Conservation (phyloP, 2,329 filamentous ascomycete genomes). For the Colletotrichum tropicale region DNA sequence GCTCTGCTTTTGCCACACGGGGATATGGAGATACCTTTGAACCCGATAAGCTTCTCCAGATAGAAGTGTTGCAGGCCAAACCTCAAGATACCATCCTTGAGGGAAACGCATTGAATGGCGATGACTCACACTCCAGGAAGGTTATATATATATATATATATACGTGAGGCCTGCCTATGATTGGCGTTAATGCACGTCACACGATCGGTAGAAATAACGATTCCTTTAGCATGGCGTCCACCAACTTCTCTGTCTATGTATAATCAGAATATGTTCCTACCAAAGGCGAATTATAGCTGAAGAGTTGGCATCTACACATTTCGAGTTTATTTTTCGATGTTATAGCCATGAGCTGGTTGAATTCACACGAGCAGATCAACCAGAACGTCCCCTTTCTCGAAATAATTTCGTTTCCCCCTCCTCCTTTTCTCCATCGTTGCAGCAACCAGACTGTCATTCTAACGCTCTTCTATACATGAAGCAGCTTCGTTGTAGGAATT, state of each 20-base stretch:
- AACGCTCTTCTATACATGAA: too few relatives aligned
- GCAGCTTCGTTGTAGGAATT: background rate
- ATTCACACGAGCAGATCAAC: background rate
- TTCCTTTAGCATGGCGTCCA: background rate
- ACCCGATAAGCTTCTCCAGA: too few relatives aligned
- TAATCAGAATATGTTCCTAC: rapidly evolving
- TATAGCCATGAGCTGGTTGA: background rate
- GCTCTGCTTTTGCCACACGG: too few relatives aligned
- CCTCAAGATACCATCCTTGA: too few relatives aligned
- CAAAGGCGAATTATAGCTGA: background rate
- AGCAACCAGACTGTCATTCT: too few relatives aligned
- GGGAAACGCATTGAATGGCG: too few relatives aligned
- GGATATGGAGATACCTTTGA: too few relatives aligned
- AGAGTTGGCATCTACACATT: background rate
- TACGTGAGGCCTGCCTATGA: background rate
- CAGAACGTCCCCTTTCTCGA: background rate
- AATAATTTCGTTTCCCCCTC: background rate
- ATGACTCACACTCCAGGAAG: too few relatives aligned
- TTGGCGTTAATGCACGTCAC: background rate
- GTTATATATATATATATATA: rapidly evolving
- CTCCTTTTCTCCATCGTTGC: background rate
- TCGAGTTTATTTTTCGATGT: background rate
- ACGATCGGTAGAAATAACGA: rapidly evolving
- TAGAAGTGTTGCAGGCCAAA: too few relatives aligned
- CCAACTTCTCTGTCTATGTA: background rate